phyloP scores from a whole-genome alignment of 2,329 filamentous ascomycete species.

The Fusarium napiforme region DNA sequence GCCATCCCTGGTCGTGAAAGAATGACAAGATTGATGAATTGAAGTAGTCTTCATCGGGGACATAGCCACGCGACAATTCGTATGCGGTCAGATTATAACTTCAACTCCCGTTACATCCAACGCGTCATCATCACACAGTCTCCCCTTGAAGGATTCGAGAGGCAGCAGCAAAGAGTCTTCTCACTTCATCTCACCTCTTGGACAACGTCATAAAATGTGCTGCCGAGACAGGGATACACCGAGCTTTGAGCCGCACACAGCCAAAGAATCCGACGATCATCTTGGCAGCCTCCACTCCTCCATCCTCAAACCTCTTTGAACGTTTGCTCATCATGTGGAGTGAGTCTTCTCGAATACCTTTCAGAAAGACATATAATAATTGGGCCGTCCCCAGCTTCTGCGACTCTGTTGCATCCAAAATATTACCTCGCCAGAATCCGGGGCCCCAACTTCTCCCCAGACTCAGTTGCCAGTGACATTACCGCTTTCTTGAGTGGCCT shows the following conservation, averaged over 20 bases:
- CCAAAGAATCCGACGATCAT: constrained; percentile 32
- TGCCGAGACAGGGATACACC: constrained; percentile 33
- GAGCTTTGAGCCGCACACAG: constrained; percentile 19
- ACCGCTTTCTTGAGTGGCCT: too few species aligned
- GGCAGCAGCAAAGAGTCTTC: constrained; percentile 5
- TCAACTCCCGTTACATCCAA: background rate
- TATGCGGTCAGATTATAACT: background rate
- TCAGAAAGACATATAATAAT: constrained; percentile 27
- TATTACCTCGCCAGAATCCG: background rate
- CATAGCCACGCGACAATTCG: background rate
- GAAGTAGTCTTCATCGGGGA: too few species aligned
- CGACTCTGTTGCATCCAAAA: background rate
- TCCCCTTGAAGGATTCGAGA: background rate
- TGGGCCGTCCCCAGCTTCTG: background rate
- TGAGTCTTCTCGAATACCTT: background rate
- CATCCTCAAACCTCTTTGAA: background rate
- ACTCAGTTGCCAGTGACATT: background rate
- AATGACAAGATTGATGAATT: accelerated
- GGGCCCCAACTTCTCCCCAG: constrained; percentile 26
- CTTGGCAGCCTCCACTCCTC: constrained; percentile 38
- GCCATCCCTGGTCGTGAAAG: background rate
- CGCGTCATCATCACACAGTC: constrained; percentile 11
- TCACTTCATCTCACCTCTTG: constrained; percentile 12
- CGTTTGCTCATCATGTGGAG: background rate
- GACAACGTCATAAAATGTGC: constrained; percentile 31